Evolutionary conservation across 2,329 filamentous ascomycete species (phyloP), one percentile per base, ranked within the genome.

Genomic region (Arthrobotrys musiformis): DNA sequence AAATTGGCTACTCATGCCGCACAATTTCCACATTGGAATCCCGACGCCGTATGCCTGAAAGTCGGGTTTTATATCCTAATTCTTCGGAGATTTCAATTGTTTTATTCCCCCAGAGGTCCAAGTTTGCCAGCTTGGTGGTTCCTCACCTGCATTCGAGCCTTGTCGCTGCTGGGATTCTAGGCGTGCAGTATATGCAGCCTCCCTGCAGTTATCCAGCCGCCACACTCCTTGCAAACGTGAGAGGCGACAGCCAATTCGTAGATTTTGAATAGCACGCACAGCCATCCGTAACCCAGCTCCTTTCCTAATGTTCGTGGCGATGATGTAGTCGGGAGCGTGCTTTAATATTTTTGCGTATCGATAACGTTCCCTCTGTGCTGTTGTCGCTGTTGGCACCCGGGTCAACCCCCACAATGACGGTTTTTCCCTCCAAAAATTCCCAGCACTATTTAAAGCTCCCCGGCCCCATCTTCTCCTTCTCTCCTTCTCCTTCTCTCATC

Each of bases 161-260:
- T 24, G 33, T 40, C 15, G 50, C 35, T 24, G 33, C 24, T 24
- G 52, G 52, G 33, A 24, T 17, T 8, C 30, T 15, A 5, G n/a
- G 22, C 40, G 19, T 30, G 52, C 30, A 58, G 52, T 30, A 19
- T 30, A 19, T 33, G 50, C 28, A 46, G 42, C 50, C 26, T 54
- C 48, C 48, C 24, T 50, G 52, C 15, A 58, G 52, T 19, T 19
- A 33, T 8, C 11, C 33, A 58, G 33, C 33, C 33, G 46, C 24
- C 22, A n/a, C 30, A 58, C 40, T 58, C 52, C 33, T 37, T 17
- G 30, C 30, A 58, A 58, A 58, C 30, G 52, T 58, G 30, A 17
- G 52, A 58, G 15, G 11, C 4, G 11, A 15, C 33, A 8, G 15
- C 22, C 8, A 5, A 28, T 50, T 50, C 11, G 46, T 28, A 17